A percentile compares a stretch with the other conserved stretches of the same genome.
Evolutionary conservation across 1,139 yeast genomes (phyloP).

Genomic region (Suhomyces panamericanus): DNA sequence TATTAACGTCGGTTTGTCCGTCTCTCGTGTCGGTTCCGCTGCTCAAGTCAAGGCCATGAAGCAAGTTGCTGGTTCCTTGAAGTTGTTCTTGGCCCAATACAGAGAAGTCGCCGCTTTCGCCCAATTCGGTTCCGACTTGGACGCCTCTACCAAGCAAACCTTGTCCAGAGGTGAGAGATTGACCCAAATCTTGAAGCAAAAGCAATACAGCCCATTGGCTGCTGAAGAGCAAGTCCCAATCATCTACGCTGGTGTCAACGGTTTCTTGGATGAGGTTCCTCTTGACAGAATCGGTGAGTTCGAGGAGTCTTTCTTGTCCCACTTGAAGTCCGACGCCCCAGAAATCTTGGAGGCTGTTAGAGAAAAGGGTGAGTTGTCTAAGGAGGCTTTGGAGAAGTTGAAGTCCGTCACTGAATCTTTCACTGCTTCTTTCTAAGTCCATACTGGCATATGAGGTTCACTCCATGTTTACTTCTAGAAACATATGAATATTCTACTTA

Average conservation of each 20-base stretch:
- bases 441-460: slow-evolving; percentile 13
- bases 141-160: slow-evolving; percentile 99
- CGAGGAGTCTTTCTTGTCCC: slow-evolving; percentile 88
- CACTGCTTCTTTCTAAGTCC: slow-evolving; percentile 72
- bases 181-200: slow-evolving; percentile 97
- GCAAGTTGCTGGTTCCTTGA: slow-evolving; percentile 99
- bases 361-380: slow-evolving; percentile 86
- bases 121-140: slow-evolving; percentile 99
- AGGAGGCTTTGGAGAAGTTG: slow-evolving; percentile 84
- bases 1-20: slow-evolving; percentile 99
- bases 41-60: slow-evolving; percentile 99
- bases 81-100: slow-evolving; percentile 99
- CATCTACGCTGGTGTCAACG: slow-evolving; percentile 99
- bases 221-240: slow-evolving; percentile 99
- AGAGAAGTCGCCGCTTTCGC: slow-evolving; percentile 99
- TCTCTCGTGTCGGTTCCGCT: slow-evolving; percentile 99
- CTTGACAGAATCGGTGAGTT: slow-evolving; percentile 86
- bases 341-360: slow-evolving; percentile 82
- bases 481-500: slow-evolving; percentile 11
- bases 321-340: slow-evolving; percentile 87
- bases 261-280: slow-evolving; percentile 90
- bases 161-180: slow-evolving; percentile 99
- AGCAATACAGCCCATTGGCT: slow-evolving; percentile 94
- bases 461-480: slow-evolving; percentile 11
- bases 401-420: slow-evolving; percentile 90